Evolutionary conservation across 331 rosid genomes (phyloP).

Genomic region (Spiraea crenata): DNA sequence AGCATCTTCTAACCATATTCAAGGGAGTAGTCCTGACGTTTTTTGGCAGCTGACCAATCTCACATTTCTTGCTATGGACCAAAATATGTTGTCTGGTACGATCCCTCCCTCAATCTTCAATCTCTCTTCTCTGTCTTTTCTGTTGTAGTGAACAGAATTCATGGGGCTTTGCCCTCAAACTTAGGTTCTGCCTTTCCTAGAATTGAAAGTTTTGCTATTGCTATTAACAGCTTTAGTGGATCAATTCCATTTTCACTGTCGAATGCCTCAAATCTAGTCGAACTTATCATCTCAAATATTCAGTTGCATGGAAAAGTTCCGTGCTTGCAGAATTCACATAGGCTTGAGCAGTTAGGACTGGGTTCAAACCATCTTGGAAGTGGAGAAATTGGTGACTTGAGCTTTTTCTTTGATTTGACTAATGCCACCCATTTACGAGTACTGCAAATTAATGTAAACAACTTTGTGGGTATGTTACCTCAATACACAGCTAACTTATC

Average conservation of each 20-base stretch:
- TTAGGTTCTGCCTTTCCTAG: neutral
- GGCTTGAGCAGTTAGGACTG: neutral
- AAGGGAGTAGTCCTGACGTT: neutral
- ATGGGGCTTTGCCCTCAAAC: neutral
- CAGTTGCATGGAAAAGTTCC: neutral
- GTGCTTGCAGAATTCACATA: neutral
- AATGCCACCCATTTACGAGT: neutral
- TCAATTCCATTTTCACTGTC: constrained; percentile 12
- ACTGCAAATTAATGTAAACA: neutral
- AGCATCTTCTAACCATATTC: neutral
- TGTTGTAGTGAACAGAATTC: neutral
- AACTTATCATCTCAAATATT: rapidly evolving
- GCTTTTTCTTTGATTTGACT: neutral
- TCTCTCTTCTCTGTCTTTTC: neutral
- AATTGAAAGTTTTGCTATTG: rapidly evolving
- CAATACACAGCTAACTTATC: constrained; percentile 1
- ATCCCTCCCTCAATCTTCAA: constrained; percentile 8
- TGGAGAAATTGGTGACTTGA: neutral
- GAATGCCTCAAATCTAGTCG: constrained; percentile 10
- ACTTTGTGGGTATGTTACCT: neutral
- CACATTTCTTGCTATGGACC: neutral
- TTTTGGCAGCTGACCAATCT: neutral
- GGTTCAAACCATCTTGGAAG: neutral
- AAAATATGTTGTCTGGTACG: neutral
- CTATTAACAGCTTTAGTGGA: neutral